Evolutionary conservation across 225 moss, liverwort and hornwort species (phyloP).

Genomic region (Anthoceros angustus): DNA sequence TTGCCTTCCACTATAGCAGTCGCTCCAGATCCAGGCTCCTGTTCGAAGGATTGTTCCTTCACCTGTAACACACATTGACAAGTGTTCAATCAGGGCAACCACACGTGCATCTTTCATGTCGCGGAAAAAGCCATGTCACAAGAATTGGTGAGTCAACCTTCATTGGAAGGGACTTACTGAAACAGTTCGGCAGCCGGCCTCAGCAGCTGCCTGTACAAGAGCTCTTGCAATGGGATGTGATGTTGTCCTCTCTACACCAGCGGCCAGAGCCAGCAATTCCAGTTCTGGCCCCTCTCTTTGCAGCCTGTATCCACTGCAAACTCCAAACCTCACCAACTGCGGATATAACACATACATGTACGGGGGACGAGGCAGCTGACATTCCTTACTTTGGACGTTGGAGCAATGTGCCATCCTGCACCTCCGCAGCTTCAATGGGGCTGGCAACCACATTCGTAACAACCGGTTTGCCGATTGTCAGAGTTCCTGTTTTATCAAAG

Average conservation of each 20-base stretch:
- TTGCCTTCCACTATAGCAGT: slow-evolving; percentile 84
- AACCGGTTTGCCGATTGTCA: slow-evolving; percentile 75
- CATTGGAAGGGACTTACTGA: slow-evolving; percentile 22
- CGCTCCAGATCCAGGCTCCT: slow-evolving; percentile 98
- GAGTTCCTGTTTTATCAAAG: slow-evolving; percentile 96
- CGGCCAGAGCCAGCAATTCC: slow-evolving; percentile 77
- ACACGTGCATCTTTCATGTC: background rate
- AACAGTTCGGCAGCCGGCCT: slow-evolving; percentile 53
- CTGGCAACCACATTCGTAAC: slow-evolving; percentile 53
- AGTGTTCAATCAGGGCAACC: background rate
- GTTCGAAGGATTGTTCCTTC: slow-evolving; percentile 81
- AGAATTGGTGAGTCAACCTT: background rate
- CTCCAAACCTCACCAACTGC: background rate
- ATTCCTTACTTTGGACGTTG: background rate
- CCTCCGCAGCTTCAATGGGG: slow-evolving; percentile 7
- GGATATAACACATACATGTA: background rate
- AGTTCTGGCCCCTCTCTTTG: slow-evolving; percentile 35
- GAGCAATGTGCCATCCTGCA: background rate
- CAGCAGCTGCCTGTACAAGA: slow-evolving; percentile 66
- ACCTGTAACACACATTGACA: slow-evolving; percentile 24
- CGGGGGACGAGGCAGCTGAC: slow-evolving; percentile 6
- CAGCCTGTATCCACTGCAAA: slow-evolving; percentile 8
- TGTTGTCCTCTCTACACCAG: slow-evolving; percentile 80
- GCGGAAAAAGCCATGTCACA: background rate
- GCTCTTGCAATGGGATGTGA: slow-evolving; percentile 92